Conservation (phyloP, 2,329 filamentous ascomycete species). For the Metarhizium brunneum region DNA sequence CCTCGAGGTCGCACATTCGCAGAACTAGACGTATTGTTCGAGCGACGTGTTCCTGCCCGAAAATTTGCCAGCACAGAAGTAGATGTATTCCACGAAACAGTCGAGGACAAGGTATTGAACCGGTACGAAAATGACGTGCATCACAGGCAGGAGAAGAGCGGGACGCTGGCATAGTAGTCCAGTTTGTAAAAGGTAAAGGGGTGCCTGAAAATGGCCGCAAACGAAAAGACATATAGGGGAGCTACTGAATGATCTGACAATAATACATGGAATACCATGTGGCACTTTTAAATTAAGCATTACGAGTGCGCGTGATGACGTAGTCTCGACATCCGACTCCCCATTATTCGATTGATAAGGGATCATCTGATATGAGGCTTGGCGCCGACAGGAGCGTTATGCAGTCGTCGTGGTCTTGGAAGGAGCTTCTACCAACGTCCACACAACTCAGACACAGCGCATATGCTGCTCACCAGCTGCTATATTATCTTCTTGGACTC, state of each 20-base stretch:
- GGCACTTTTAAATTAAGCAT: too few species aligned
- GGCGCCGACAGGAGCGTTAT: too few species aligned
- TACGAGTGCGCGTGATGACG: too few species aligned
- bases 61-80: slow-evolving; percentile 57
- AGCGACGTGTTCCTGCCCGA: slow-evolving; percentile 59
- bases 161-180: neutral
- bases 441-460: too few species aligned
- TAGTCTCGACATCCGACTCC: too few species aligned
- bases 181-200: neutral
- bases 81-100: slow-evolving; percentile 43
- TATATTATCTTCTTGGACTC: too few species aligned
- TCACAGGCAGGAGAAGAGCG: slow-evolving; percentile 8
- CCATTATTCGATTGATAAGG: too few species aligned
- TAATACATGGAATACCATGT: neutral
- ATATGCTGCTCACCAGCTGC: too few species aligned
- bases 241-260: neutral
- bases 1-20: slow-evolving; percentile 74
- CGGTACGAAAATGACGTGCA: slow-evolving; percentile 33
- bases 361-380: too few species aligned
- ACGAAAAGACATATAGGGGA: neutral
- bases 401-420: too few species aligned
- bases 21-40: slow-evolving; percentile 78
- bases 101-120: slow-evolving; percentile 38
- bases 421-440: too few species aligned
- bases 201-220: neutral